Evolutionary conservation across 257 asterid genomes (phyloP).

Genomic region (Petrea volubilis): DNA sequence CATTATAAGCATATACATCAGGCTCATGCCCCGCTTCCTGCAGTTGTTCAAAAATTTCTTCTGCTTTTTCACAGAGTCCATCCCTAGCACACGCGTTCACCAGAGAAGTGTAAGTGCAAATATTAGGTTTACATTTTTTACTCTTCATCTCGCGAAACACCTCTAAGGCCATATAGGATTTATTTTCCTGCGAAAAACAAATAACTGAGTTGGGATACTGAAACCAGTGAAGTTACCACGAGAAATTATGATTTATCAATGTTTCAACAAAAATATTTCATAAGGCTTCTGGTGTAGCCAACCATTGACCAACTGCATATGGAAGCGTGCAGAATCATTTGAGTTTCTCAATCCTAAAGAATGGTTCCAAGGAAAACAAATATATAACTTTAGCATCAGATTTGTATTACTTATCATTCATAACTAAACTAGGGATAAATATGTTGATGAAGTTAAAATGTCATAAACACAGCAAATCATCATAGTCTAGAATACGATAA

Average conservation of each 20-base stretch:
- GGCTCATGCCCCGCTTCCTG: constrained; percentile 91
- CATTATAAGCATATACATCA: constrained; percentile 82
- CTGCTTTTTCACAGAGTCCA: constrained; percentile 85
- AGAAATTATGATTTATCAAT: background rate
- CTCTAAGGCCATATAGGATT: constrained; percentile 83
- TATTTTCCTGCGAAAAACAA: constrained; percentile 48
- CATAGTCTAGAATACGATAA: too few relatives aligned
- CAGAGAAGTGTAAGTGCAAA: constrained; percentile 84
- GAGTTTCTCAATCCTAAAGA: too few relatives aligned
- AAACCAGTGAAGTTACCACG: background rate
- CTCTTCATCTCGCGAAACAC: constrained; percentile 69
- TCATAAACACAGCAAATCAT: too few relatives aligned
- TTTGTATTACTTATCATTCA: too few relatives aligned
- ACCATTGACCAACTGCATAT: too few relatives aligned
- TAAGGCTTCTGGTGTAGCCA: background rate
- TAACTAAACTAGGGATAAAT: too few relatives aligned
- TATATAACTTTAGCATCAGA: too few relatives aligned
- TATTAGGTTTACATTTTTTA: constrained; percentile 70
- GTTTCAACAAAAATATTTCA: too few relatives aligned
- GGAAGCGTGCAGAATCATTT: too few relatives aligned
- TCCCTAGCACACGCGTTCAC: constrained; percentile 84
- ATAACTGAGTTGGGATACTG: background rate
- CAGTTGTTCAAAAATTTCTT: constrained; percentile 73
- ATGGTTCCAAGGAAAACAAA: too few relatives aligned
- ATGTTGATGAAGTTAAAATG: too few relatives aligned